Evolutionary conservation across 1,284 basidiomycete species (phyloP), one percentile per base, ranked within the genome.

Genomic region (Malassezia dermatis): DNA sequence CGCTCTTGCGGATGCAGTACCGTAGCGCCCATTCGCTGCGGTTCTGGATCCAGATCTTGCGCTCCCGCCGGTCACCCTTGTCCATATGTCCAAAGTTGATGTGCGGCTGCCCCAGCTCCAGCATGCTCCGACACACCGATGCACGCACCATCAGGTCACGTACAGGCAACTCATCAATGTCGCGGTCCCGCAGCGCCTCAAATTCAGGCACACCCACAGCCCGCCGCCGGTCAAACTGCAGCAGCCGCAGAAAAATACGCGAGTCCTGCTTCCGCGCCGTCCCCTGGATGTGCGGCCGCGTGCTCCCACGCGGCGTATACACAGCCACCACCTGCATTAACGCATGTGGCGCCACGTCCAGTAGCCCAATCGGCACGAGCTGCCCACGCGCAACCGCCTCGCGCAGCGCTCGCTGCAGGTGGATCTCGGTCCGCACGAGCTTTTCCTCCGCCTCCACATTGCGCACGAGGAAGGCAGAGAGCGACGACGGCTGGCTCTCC

Each of bases 51-150:
- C 79, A 71, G 43, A 80, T 78, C 57, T 76, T 78, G 56, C 78
- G 76, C 37, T 77, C 75, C 61, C 77, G 78, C 27, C 71, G 64
- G 37, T 79, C 77, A 42, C 78, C 78, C 64, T 78, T 78, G 46
- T 80, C 78, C 61, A 78, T 76, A n/a, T 75, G 71, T 1, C 79
- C 79, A 64, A 80, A 79, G 64, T 80, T 79, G 76, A 80, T 79
- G 51, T 76, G 76, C 44, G 75, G 76, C 71, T 79, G 78, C 40
- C 77, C 78, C 13, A 80, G 75, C 60, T 80, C 78, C 32, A 80
- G 65, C 32, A 78, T 69, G 40, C 73, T 76, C 28, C 77, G 66
- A 40, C 78, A 78, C 32, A 76, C 76, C 23, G 72, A 77, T 52
- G 76, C 75, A 27, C 77, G 62, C 47, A 80, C 73, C 60, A 79